A percentile compares a stretch with the other conserved stretches of the same genome.
phyloP scores from a whole-genome alignment of 768 basidiomycete genomes.

The Russula emetica region DNA sequence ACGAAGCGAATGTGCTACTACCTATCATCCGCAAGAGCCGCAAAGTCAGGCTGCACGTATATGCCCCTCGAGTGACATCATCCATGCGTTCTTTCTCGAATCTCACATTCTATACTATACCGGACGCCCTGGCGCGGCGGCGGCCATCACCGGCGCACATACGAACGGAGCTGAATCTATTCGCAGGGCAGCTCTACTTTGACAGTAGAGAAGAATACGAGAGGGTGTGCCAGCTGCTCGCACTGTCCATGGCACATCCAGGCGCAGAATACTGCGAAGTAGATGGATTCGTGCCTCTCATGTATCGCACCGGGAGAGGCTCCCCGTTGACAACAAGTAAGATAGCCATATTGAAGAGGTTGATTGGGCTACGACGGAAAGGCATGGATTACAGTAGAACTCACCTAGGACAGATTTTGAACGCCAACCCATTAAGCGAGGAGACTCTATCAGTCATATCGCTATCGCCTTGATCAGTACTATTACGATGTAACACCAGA shows the following conservation, averaged over 20 bases:
- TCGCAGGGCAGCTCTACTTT: constrained; percentile 23
- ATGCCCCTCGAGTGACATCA: constrained; percentile 11
- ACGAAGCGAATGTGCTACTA: constrained; percentile 21
- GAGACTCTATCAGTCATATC: neutral
- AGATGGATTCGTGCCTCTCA: constrained; percentile 15
- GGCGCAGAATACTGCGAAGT: neutral
- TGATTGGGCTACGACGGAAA: constrained; percentile 14
- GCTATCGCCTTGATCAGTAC: neutral
- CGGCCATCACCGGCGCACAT: constrained; percentile 15
- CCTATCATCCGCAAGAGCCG: constrained; percentile 17
- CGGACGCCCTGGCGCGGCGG: neutral
- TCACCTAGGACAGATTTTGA: constrained; percentile 16
- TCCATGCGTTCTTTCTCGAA: constrained; percentile 20
- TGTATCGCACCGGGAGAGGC: neutral
- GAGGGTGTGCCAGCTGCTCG: constrained; percentile 18
- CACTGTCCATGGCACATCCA: constrained; percentile 17
- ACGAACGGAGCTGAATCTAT: constrained; percentile 9
- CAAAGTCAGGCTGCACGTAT: constrained; percentile 18
- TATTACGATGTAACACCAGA: neutral
- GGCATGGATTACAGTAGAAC: constrained; percentile 10
- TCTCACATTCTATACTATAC: constrained; percentile 12
- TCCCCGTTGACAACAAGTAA: constrained; percentile 12
- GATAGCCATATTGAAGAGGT: constrained; percentile 2
- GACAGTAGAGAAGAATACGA: constrained; percentile 20
- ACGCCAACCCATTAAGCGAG: constrained; percentile 1